Conservation (phyloP, 441 rosid species). For the Euphorbia corollata region DNA sequence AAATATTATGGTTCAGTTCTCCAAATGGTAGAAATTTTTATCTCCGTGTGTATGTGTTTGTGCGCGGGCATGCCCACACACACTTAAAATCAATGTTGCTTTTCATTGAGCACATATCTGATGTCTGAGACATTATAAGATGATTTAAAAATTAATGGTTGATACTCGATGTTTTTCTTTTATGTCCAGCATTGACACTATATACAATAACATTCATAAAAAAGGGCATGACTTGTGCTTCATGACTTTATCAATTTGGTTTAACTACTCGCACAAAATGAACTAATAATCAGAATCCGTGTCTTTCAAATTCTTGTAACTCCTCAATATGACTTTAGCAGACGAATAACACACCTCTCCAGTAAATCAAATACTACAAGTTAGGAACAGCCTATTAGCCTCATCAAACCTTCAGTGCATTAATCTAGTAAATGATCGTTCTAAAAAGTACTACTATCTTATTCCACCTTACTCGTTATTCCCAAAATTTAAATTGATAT, state of each 20-base stretch:
- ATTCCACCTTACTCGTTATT: no score
- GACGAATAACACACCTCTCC: background rate
- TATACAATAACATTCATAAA: background rate
- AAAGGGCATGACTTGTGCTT: background rate
- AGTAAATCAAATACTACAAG: background rate
- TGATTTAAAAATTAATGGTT: background rate
- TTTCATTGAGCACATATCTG: background rate
- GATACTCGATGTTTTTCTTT: background rate
- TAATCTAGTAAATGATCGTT: background rate
- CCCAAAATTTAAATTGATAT: no score
- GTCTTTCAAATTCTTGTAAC: background rate
- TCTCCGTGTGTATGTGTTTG: background rate
- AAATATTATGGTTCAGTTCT: constrained; percentile 7
- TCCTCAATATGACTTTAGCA: background rate
- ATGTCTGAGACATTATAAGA: background rate
- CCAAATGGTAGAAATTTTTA: background rate
- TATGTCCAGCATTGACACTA: background rate
- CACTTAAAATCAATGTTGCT: background rate
- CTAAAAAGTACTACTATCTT: background rate
- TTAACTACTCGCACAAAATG: background rate
- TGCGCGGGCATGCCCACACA: background rate
- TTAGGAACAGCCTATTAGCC: constrained; percentile 1
- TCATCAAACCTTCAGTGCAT: constrained; percentile 1
- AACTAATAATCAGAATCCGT: background rate
- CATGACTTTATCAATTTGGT: background rate